These are phyloP conservation scores for Globisporangium takayamanum DNA, from an alignment of 352 stramenopile species.

Conservation along the genomic window DNA sequence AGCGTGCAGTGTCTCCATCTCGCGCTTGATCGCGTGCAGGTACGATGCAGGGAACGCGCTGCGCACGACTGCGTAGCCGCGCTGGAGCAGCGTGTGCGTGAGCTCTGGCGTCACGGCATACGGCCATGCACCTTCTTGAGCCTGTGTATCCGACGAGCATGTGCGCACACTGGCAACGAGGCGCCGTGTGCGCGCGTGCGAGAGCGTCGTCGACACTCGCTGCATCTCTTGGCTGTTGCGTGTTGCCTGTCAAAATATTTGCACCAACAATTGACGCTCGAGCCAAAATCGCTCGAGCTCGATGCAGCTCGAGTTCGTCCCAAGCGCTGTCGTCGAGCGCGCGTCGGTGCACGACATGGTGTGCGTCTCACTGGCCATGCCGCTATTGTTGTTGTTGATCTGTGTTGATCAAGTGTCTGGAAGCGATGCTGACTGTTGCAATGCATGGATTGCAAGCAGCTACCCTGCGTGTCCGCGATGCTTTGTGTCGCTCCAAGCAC, in stretches of 20 bases:
- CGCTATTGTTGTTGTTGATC: not conserved
- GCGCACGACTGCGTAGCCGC: slow-evolving; percentile 51
- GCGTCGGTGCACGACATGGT: slow-evolving; percentile 48
- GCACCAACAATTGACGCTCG: too few relatives aligned
- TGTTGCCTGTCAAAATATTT: not conserved
- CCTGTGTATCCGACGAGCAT: too few relatives aligned
- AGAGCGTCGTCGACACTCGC: not conserved
- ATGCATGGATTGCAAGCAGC: slow-evolving; percentile 10
- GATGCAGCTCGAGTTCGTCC: slow-evolving; percentile 22
- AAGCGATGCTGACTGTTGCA: not conserved
- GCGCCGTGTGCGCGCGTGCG: not conserved
- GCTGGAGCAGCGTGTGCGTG: slow-evolving; percentile 21
- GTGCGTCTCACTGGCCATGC: slow-evolving; percentile 12
- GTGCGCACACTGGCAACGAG: not conserved
- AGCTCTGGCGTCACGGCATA: slow-evolving; percentile 24
- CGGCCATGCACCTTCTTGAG: slow-evolving; percentile 16
- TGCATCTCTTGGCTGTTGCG: too few relatives aligned
- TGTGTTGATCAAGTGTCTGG: not conserved
- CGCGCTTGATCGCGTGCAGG: slow-evolving; percentile 34
- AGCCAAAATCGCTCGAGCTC: too few relatives aligned
- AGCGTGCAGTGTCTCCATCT: slow-evolving; percentile 40
- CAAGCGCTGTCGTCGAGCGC: slow-evolving; percentile 43
- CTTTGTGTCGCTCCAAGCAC: slow-evolving; percentile 31
- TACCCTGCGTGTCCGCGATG: slow-evolving; percentile 48
- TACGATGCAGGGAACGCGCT: slow-evolving; percentile 42